A percentile compares a stretch with the other conserved stretches of the same genome.
Evolutionary conservation across 805 yeast genomes (phyloP).

Genomic region (Martiniozyma abietophila): DNA sequence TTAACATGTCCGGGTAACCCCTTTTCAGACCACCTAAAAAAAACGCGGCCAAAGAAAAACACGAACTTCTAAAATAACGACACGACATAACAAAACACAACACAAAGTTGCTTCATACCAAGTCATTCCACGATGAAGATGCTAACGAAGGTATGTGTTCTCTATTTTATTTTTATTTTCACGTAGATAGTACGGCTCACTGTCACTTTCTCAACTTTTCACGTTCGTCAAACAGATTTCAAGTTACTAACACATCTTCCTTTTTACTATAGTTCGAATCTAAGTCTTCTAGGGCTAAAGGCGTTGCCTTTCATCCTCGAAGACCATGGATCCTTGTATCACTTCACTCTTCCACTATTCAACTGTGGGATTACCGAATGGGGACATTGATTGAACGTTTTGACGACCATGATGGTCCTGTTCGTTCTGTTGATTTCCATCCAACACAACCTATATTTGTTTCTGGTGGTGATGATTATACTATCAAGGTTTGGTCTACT

Average conservation of each 20-base stretch:
- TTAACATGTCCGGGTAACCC: too few species aligned
- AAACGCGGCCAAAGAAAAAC: too few species aligned
- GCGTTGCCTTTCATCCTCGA: slow-evolving; percentile 97
- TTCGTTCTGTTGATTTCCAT: slow-evolving; percentile 90
- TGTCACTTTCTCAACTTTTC: too few species aligned
- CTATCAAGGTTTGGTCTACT: slow-evolving; percentile 93
- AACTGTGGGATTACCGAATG: slow-evolving; percentile 99
- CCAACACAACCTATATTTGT: slow-evolving; percentile 97
- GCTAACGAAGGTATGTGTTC: slow-evolving; percentile 12
- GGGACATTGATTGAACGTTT: slow-evolving; percentile 93
- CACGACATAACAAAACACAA: too few species aligned
- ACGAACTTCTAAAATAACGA: too few species aligned
- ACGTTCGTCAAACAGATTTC: too few species aligned
- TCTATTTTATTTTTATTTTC: too few species aligned
- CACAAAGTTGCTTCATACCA: not conserved
- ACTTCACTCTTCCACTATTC: slow-evolving; percentile 95
- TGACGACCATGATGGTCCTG: slow-evolving; percentile 98
- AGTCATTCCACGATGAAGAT: slow-evolving; percentile 52
- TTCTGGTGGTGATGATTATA: slow-evolving; percentile 95
- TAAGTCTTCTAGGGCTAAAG: slow-evolving; percentile 89
- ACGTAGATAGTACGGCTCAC: too few species aligned
- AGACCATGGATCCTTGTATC: slow-evolving; percentile 95
- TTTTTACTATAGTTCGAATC: slow-evolving; percentile 34
- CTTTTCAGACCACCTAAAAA: too few species aligned
- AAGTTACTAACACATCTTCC: slow-evolving; percentile 3